These are phyloP conservation scores for Ulmus americana DNA, from an alignment of 331 rosid genomes.

Conservation along the genomic window DNA sequence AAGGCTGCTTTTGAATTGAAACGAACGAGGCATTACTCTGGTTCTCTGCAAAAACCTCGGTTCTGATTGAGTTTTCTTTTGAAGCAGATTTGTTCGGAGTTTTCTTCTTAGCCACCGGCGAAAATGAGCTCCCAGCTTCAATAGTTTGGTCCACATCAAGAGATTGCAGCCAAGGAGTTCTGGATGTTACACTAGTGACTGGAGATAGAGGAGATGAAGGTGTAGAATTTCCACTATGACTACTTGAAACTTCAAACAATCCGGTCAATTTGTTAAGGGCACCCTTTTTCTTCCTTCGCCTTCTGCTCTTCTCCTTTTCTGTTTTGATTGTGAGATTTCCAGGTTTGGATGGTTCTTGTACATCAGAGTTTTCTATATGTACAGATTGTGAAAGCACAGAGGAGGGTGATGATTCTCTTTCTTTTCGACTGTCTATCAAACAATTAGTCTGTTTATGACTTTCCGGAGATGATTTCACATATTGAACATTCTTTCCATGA, in stretches of 20 bases:
- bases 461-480: constrained; percentile 28
- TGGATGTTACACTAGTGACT: constrained; percentile 34
- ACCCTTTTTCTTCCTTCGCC: constrained; percentile 64
- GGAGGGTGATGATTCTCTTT: constrained; percentile 26
- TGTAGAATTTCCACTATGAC: constrained; percentile 95
- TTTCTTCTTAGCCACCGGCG: constrained; percentile 27
- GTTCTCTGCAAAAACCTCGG: constrained; percentile 23
- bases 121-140: constrained; percentile 32
- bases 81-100: constrained; percentile 28
- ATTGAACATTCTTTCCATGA: constrained; percentile 23
- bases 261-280: constrained; percentile 42
- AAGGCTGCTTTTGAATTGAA: constrained; percentile 33
- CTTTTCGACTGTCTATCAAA: constrained; percentile 35
- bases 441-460: constrained; percentile 21
- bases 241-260: constrained; percentile 79
- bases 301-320: constrained; percentile 60
- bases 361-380: constrained; percentile 31
- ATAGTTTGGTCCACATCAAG: constrained; percentile 45
- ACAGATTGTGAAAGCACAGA: constrained; percentile 27
- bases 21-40: constrained; percentile 18
- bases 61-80: constrained; percentile 25
- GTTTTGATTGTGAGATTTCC: constrained; percentile 55
- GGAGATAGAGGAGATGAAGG: constrained; percentile 94
- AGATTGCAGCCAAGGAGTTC: constrained; percentile 42
- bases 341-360: constrained; percentile 38